Evolutionary conservation across 73 alveolate species (phyloP).

Genomic region (Symbiodinium natans): DNA sequence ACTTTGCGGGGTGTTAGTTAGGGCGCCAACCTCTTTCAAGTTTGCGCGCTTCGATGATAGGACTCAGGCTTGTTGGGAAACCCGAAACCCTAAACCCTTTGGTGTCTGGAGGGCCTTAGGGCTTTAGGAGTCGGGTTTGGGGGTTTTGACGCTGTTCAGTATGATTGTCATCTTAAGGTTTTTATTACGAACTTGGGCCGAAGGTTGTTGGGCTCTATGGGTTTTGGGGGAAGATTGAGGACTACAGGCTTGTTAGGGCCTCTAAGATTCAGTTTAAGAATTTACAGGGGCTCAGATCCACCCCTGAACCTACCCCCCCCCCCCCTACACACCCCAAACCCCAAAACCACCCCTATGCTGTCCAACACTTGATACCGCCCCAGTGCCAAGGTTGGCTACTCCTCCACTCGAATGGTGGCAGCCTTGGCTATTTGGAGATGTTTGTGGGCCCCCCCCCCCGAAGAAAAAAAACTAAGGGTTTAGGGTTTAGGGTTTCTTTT

Average conservation of each 20-base stretch:
- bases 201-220: no score
- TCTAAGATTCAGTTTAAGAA: no score
- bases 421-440: not conserved
- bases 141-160: no score
- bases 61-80: not conserved
- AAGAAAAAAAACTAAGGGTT: no score
- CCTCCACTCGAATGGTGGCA: conserved; percentile 58
- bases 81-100: not conserved
- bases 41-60: not conserved
- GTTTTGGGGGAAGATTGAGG: no score
- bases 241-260: no score
- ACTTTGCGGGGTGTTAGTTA: not conserved
- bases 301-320: not conserved
- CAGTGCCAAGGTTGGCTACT: conserved; percentile 50
- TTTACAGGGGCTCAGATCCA: not conserved
- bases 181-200: no score
- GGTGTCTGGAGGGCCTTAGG: no score
- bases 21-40: not conserved
- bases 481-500: no score
- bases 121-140: no score
- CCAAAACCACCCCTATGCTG: not conserved
- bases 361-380: not conserved
- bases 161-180: no score
- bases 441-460: no score
- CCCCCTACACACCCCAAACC: not conserved